Conservation (phyloP, 768 basidiomycete genomes). For the Mycena venus region DNA sequence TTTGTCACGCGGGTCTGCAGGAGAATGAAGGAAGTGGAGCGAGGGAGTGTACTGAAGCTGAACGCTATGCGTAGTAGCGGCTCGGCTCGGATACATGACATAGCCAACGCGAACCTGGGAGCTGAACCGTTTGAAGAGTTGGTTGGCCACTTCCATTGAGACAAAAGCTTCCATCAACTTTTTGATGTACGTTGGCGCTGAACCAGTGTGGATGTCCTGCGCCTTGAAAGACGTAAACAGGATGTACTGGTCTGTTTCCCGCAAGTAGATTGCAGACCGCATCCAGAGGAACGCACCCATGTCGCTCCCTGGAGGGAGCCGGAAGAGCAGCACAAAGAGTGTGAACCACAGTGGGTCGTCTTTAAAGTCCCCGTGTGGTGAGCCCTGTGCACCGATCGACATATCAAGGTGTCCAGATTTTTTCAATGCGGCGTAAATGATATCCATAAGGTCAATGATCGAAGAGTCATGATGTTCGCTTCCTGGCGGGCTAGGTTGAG, state of each 20-base stretch:
- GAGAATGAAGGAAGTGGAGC: background rate
- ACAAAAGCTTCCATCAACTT: background rate
- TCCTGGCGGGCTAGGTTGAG: too few relatives aligned
- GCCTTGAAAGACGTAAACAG: background rate
- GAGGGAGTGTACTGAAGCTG: background rate
- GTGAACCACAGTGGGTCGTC: background rate
- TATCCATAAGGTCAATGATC: too few relatives aligned
- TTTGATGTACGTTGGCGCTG: background rate
- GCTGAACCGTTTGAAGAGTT: background rate
- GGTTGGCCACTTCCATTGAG: background rate
- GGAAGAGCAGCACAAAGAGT: background rate
- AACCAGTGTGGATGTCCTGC: background rate
- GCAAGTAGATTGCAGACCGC: background rate
- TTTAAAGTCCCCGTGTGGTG: background rate
- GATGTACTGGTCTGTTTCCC: background rate
- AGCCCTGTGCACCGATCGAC: background rate
- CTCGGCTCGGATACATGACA: background rate
- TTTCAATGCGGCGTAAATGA: too few relatives aligned
- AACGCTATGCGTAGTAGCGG: background rate
- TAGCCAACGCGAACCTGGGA: background rate
- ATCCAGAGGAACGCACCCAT: background rate
- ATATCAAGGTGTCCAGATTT: too few relatives aligned
- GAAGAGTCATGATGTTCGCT: too few relatives aligned
- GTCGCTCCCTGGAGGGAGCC: background rate
- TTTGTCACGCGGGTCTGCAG: background rate